Conservation (phyloP, 2,329 filamentous ascomycete species). For the Ascochyta fabae region DNA sequence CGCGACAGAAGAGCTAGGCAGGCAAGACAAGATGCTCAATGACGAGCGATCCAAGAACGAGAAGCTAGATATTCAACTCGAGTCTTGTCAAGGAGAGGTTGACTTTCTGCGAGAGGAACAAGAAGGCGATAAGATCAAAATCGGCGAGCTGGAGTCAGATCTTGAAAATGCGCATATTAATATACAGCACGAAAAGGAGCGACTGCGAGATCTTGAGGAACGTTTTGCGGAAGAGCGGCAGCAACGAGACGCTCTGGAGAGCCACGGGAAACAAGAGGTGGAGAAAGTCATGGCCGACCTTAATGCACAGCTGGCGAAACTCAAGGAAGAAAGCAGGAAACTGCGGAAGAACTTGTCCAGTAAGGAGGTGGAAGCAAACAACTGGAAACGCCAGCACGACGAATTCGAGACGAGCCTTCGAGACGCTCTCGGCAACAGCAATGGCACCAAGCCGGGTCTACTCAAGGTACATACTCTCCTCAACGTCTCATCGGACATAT, state of each 20-base stretch:
- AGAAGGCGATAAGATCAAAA: conserved; percentile 96
- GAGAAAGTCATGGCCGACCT: conserved; percentile 93
- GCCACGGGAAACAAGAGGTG: conserved; percentile 91
- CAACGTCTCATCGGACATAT: background rate
- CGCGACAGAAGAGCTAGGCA: conserved; percentile 84
- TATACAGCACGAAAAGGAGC: conserved; percentile 85
- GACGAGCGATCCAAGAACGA: conserved; percentile 89
- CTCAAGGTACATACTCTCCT: conserved; percentile 65
- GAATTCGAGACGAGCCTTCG: conserved; percentile 90
- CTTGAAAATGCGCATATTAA: conserved; percentile 79
- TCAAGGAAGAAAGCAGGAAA: conserved; percentile 84
- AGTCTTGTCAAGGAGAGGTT: conserved; percentile 91
- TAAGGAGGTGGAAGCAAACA: conserved; percentile 84
- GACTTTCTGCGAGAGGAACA: conserved; percentile 96
- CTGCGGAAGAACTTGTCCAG: conserved; percentile 83
- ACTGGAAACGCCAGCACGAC: conserved; percentile 89
- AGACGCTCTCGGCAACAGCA: conserved; percentile 84
- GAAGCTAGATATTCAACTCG: conserved; percentile 85
- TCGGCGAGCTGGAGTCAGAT: conserved; percentile 87
- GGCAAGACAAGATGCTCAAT: conserved; percentile 80
- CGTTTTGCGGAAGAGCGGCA: conserved; percentile 80
- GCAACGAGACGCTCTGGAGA: conserved; percentile 85
- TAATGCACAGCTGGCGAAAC: conserved; percentile 78
- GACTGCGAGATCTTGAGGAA: conserved; percentile 58
- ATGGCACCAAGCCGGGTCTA: conserved; percentile 82